A percentile compares a stretch with the other conserved stretches of the same genome.
These are phyloP conservation scores for Persicaria maculosa DNA, from an alignment of 148 eudicot species.

Conservation along the genomic window DNA sequence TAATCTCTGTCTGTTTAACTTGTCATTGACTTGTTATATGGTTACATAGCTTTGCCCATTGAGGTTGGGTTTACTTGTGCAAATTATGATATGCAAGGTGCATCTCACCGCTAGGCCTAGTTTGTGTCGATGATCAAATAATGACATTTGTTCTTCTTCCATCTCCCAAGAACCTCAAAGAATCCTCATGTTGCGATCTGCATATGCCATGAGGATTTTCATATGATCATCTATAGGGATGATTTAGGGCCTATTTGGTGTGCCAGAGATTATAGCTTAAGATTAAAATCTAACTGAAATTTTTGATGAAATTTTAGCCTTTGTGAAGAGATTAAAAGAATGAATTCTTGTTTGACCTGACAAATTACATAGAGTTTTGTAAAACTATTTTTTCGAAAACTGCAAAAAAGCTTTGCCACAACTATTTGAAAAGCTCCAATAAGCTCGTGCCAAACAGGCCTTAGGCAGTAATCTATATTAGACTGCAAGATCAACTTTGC, in stretches of 20 bases:
- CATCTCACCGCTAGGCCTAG: neutral
- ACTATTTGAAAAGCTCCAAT: too few relatives aligned
- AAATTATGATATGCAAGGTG: neutral
- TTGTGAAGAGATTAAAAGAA: neutral
- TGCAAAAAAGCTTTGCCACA: too few relatives aligned
- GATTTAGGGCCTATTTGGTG: too few relatives aligned
- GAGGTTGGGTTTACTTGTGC: neutral
- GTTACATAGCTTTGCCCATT: neutral
- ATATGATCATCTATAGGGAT: too few relatives aligned
- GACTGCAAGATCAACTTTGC: neutral
- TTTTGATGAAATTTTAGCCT: neutral
- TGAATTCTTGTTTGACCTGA: too few relatives aligned
- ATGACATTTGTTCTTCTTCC: neutral
- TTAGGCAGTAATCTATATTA: neutral
- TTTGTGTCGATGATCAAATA: neutral
- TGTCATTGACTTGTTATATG: neutral
- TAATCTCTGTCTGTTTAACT: neutral
- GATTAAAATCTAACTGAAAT: too few relatives aligned
- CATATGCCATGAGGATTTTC: too few relatives aligned
- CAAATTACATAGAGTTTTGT: too few relatives aligned
- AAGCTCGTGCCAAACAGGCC: neutral
- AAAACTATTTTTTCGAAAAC: too few relatives aligned
- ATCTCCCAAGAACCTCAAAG: neutral
- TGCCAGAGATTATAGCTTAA: too few relatives aligned
- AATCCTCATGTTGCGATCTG: neutral